A percentile compares a stretch with the other conserved stretches of the same genome.
Conservation (phyloP, 2,329 filamentous ascomycete species). For the Xylariaceae sp. region DNA sequence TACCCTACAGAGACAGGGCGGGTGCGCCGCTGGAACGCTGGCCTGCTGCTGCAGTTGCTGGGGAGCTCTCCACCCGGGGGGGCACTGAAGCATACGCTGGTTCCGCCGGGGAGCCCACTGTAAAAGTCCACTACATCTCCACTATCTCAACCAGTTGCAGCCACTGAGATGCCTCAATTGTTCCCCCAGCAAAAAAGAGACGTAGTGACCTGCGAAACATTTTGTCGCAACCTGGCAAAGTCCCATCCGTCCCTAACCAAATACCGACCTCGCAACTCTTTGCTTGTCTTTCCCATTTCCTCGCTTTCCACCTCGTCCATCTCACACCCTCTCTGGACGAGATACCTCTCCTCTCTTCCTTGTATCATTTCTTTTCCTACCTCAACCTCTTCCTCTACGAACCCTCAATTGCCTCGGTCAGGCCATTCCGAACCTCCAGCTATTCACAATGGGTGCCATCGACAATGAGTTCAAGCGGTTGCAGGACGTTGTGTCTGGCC, state of each 20-base stretch:
- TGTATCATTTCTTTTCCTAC: background rate
- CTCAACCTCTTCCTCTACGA: slow-evolving; percentile 11
- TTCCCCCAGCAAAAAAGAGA: slow-evolving; percentile 6
- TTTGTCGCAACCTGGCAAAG: slow-evolving; percentile 23
- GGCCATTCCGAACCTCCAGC: slow-evolving; percentile 8
- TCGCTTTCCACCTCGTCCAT: background rate
- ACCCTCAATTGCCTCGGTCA: slow-evolving; percentile 14
- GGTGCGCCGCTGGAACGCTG: too few species aligned
- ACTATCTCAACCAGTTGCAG: slow-evolving; percentile 6
- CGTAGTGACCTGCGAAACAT: slow-evolving; percentile 10
- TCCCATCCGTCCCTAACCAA: background rate
- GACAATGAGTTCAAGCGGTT: slow-evolving; percentile 81
- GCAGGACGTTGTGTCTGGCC: slow-evolving; percentile 75
- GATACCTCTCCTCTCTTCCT: slow-evolving; percentile 8
- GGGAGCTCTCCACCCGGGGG: slow-evolving; percentile 2
- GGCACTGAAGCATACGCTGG: slow-evolving; percentile 11
- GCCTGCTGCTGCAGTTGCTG: too few species aligned
- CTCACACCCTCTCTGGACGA: slow-evolving; percentile 6
- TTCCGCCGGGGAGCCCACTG: too few species aligned
- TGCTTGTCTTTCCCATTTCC: background rate
- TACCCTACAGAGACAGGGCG: too few species aligned
- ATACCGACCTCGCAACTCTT: background rate
- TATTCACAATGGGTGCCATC: slow-evolving; percentile 74
- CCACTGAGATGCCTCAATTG: slow-evolving; percentile 23
- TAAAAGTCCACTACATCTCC: slow-evolving; percentile 6